Conservation (phyloP, 129 eudicot genomes). For the Tagetes patula region DNA sequence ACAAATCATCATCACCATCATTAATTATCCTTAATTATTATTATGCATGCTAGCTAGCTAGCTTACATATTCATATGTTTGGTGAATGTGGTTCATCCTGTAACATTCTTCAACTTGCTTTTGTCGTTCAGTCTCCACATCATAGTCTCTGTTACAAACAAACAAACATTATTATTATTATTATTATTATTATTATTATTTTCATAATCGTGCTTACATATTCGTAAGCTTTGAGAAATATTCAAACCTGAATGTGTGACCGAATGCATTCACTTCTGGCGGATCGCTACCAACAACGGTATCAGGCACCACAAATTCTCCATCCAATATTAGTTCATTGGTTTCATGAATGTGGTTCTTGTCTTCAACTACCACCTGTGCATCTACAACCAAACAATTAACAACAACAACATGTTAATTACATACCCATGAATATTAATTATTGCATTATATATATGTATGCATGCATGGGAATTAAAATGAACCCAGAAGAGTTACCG, state of each 20-base stretch:
- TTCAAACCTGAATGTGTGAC: constrained; percentile 43
- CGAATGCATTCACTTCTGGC: constrained; percentile 1
- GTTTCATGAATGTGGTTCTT: constrained; percentile 14
- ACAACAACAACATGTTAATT: not conserved
- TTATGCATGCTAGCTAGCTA: too few relatives aligned
- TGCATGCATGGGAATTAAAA: not conserved
- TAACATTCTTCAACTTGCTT: constrained; percentile 28
- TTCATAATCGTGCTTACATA: not conserved
- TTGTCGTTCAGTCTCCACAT: constrained; percentile 53
- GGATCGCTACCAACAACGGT: constrained; percentile 7
- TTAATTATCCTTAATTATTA: too few relatives aligned
- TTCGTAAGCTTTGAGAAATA: not conserved
- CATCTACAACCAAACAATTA: not conserved
- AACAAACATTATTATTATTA: too few relatives aligned
- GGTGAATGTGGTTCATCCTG: constrained; percentile 32
- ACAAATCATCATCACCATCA: not conserved
- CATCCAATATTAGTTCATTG: constrained; percentile 48
- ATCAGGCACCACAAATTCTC: constrained; percentile 42
- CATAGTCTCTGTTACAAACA: constrained; percentile 50
- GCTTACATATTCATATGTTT: not conserved
- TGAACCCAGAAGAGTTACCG: not conserved
- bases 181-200: too few relatives aligned
- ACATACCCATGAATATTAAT: not conserved
- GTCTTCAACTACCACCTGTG: constrained; percentile 24
- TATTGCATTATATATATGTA: not conserved